phyloP scores from a whole-genome alignment of 1,284 basidiomycete species.

The Leccinum fuscescens region DNA sequence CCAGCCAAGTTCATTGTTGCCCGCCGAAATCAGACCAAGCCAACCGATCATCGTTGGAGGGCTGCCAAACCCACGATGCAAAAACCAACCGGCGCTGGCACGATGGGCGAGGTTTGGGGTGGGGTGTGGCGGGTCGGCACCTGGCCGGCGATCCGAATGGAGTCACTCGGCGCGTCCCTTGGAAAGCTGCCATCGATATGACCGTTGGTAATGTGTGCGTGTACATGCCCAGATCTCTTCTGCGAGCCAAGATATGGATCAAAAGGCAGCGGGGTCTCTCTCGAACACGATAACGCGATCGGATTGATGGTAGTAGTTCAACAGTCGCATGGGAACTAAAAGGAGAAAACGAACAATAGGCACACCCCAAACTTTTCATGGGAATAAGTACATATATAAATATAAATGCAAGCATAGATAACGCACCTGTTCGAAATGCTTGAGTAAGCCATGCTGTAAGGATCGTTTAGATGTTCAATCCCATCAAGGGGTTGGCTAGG shows the following conservation, averaged over 20 bases:
- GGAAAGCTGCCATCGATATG: slow-evolving; percentile 1
- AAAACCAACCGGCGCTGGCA: background rate
- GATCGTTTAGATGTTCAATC: background rate
- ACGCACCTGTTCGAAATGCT: background rate
- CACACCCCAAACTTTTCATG: background rate
- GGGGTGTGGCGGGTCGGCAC: slow-evolving; percentile 1
- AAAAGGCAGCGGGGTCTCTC: background rate
- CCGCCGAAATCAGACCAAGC: background rate
- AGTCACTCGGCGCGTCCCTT: background rate
- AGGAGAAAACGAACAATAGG: background rate
- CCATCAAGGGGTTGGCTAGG: background rate
- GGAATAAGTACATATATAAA: background rate
- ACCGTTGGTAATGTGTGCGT: background rate
- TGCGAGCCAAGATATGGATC: background rate
- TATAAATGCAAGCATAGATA: background rate
- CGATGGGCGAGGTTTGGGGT: background rate
- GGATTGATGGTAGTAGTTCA: background rate
- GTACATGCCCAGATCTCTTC: background rate
- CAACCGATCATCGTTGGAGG: background rate
- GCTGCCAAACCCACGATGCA: background rate
- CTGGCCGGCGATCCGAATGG: background rate
- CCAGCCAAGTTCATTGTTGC: background rate
- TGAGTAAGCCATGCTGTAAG: background rate
- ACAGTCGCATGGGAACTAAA: slow-evolving; percentile 6
- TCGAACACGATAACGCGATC: background rate